Base-by-base conservation (phyloP, 768 basidiomycete species). In the Ramaria rubella region DNA sequence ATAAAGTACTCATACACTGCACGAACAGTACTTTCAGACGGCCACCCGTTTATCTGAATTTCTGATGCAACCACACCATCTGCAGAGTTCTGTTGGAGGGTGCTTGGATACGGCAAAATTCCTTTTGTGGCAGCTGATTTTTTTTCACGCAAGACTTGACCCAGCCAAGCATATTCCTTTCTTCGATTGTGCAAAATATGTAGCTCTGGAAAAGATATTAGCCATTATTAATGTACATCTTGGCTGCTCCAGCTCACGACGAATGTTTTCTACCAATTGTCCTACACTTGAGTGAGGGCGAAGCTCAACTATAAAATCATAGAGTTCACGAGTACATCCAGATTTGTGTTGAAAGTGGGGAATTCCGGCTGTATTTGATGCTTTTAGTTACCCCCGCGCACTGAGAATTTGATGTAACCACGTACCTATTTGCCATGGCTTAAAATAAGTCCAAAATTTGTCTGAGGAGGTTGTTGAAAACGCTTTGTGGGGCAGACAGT, bases 371-470 rank as follows among this genome's bases (percentile, higher is more conserved):
- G 5, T 30, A 30, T 23, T 30, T 30, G 29, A 12, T 24, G n/a
- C n/a, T 11, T 11, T n/a, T 23, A 11, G 30, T 27, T 26, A 50
- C 23, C 5, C 24, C 49, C n/a, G 9, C n/a, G n/a, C n/a, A n/a
- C n/a, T n/a, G n/a, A n/a, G n/a, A n/a, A 26, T 26, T 27, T 9
- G 14, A 50, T 17, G 30, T 50, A 50, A n/a, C 36, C 36, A n/a
- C n/a, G n/a, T 38, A 38, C 49, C 49, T 23, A 23, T n/a, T n/a
- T 50, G 9, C 49, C 49, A 50, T 24, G 49, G 49, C n/a, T 50
- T 5, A 11, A 50, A 12, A 30, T 50, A 12, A 5, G 21, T 50
- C 49, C 49, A 50, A n/a, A 50, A 50, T 8, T 30, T 11, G 9
- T 50, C 49, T 26, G 14, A n/a, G n/a, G 24, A 26, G n/a, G 24